Evolutionary conservation across 176 grass and related monocot species (phyloP).

Genomic region (Hordeum vulgare): DNA sequence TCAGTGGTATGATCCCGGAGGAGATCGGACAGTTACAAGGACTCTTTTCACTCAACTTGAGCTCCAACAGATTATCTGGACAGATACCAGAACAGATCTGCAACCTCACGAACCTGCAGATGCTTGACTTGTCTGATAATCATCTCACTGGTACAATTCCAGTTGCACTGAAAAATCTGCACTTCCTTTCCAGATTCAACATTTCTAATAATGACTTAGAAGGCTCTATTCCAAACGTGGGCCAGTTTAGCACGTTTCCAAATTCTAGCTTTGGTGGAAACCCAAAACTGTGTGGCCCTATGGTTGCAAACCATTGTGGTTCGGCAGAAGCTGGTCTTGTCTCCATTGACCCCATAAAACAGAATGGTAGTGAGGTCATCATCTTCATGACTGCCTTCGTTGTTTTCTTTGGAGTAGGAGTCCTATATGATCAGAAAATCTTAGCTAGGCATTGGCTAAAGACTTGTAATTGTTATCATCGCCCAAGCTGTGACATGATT

Average conservation of each 20-base stretch:
- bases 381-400: not conserved
- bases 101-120: constrained; percentile 14
- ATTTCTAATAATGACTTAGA: not conserved
- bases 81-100: constrained; percentile 14
- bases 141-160: constrained; percentile 5
- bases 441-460: not conserved
- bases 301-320: not conserved
- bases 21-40: constrained; percentile 25
- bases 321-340: not conserved
- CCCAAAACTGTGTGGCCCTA: not conserved
- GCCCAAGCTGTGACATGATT: not conserved
- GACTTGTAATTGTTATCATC: not conserved
- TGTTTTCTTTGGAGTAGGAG: not conserved
- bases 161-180: not conserved
- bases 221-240: not conserved
- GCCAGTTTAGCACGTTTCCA: not conserved
- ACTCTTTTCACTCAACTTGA: constrained; percentile 31
- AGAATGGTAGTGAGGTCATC: not conserved
- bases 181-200: not conserved
- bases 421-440: not conserved
- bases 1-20: constrained; percentile 13
- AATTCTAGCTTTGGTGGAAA: not conserved
- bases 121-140: not conserved
- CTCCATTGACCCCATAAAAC: not conserved
- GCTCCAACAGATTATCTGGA: constrained; percentile 28